Evolutionary conservation across 179 eudicot species (phyloP), one percentile per base, ranked within the genome.

Genomic region (Camellia oleifera): DNA sequence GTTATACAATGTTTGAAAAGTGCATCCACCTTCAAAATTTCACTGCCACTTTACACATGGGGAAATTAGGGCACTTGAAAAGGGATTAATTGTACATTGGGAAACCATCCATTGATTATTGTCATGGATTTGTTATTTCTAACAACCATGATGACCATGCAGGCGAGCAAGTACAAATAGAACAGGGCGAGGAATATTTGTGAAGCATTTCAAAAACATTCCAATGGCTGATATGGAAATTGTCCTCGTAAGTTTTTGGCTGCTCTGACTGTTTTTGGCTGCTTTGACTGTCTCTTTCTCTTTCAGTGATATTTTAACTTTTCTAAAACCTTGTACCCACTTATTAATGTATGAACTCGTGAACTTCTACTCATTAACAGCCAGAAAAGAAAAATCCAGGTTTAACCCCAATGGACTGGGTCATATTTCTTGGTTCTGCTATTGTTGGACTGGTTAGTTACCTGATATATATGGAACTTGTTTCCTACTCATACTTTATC

Each of bases 171-270:
- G 91, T 77, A 78, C 87, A 50, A 79, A 80, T 75, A 76, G 92
- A 81, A 42, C 80, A 42, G 97, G 93, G 50, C 85, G 97, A 72
- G 99, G 99, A 48, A 89, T 95, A 53, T 88, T 82, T 82, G 95
- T 95, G 84, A 95, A 92, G 82, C 99, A 95, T 89, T 95, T 95
- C 83, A 95, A 87, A 87, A 86, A 92, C 86, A 95, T 95, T 61
- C 99, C 98, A 18, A 95, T 95, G 99, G 99, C 98, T 73, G 99
- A 95, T 82, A 82, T 95, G 98, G 98, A 95, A 86, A 87, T 95
- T 62, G 98, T 95, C 81, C 90, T 95, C 75, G 99, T 93, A 83
- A 81, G 94, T 81, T 4, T 52, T 83, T 50, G 45, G 77, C 77
- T 67, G 60, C 73, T 32, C 40, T 32, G 40, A 32, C 40, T 32